A percentile compares a stretch with the other conserved stretches of the same genome.
Evolutionary conservation across 345 rosid species (phyloP).

Genomic region (Eucalyptus caleyi): DNA sequence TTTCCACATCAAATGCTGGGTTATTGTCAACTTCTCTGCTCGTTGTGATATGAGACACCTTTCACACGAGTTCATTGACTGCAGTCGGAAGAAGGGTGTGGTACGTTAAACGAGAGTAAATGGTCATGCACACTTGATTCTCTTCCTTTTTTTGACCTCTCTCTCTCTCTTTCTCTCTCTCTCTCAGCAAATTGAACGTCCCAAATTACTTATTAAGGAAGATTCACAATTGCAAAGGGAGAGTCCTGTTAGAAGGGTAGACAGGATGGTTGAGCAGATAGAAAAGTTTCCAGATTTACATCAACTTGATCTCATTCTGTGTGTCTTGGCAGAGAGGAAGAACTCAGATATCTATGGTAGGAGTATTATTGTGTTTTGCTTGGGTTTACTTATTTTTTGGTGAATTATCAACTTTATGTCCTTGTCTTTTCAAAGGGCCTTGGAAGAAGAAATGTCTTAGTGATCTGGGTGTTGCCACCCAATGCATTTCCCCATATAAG

Average conservation of each 20-base stretch:
- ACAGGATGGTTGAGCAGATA: conserved; percentile 47
- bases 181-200: conserved; percentile 54
- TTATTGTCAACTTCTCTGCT: conserved; percentile 77
- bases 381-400: background rate
- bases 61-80: conserved; percentile 56
- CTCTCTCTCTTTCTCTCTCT: background rate
- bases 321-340: conserved; percentile 72
- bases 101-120: conserved; percentile 20
- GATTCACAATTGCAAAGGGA: conserved; percentile 36
- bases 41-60: conserved; percentile 61
- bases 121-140: background rate
- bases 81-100: conserved; percentile 72
- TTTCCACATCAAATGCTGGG: conserved; percentile 41
- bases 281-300: too few species aligned
- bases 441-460: conserved; percentile 73
- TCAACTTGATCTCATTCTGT: conserved; percentile 48
- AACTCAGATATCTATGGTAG: conserved; percentile 75
- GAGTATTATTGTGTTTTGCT: background rate
- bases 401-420: background rate
- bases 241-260: conserved; percentile 61
- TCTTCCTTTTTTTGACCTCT: background rate
- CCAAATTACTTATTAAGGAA: conserved; percentile 64
- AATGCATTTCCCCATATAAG: conserved; percentile 64
- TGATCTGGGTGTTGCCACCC: conserved; percentile 57
- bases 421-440: conserved; percentile 28